Conservation (phyloP, 768 basidiomycete species). For the Xerocomellus chrysenteron region DNA sequence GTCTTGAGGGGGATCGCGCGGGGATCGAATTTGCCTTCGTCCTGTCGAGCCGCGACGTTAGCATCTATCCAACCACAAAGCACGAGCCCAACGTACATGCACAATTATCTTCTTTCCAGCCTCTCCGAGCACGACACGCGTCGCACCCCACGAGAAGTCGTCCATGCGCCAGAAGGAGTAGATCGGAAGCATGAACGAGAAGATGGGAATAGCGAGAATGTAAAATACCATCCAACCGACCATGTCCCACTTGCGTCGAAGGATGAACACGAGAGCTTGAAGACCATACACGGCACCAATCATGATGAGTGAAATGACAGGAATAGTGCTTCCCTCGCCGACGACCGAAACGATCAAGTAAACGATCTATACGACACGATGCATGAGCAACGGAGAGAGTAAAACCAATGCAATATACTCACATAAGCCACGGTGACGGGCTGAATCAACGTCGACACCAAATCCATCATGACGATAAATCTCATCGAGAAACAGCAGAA, state of each 20-base stretch:
- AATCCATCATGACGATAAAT: constrained; percentile 95
- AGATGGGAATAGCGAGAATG: constrained; percentile 89
- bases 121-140: constrained; percentile 91
- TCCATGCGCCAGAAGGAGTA: constrained; percentile 99
- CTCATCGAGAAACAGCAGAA: constrained; percentile 99
- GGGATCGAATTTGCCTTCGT: constrained; percentile 97
- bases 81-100: constrained; percentile 57
- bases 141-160: constrained; percentile 95
- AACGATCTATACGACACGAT: constrained; percentile 54
- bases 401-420: constrained; percentile 37
- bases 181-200: constrained; percentile 89
- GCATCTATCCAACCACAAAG: constrained; percentile 3
- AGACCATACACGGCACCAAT: constrained; percentile 93
- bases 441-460: constrained; percentile 81
- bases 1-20: constrained; percentile 91
- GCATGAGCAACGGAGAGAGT: constrained; percentile 3
- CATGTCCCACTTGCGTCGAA: constrained; percentile 98
- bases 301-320: constrained; percentile 84
- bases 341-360: constrained; percentile 84
- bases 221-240: constrained; percentile 98
- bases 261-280: constrained; percentile 87
- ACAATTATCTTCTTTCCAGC: constrained; percentile 94
- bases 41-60: constrained; percentile 44
- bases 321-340: constrained; percentile 64
- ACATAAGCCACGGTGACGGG: constrained; percentile 90